Base-by-base conservation (phyloP, 176 grass and related monocot species). In the Aegilops longissima region DNA sequence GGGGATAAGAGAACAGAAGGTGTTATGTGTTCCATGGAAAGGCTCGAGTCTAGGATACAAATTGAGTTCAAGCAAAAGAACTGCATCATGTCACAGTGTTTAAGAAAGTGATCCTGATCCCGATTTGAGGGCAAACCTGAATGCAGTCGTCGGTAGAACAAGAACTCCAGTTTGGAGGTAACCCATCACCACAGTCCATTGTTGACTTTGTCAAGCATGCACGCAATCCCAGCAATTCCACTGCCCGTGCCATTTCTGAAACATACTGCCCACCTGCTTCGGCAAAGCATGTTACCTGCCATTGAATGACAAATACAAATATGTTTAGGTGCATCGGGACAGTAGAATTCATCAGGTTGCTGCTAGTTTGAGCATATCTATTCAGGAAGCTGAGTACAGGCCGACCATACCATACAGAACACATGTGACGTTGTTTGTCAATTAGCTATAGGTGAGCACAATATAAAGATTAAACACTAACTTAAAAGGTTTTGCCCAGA, bases 211-310 rank as follows among this genome's bases (percentile, higher is more conserved):
- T 92, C 83, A 98, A 95, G 85, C 95, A 98, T 58, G 91, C 95
- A 73, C 93, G 91, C 58, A 95, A 80, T 10, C 93, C 95, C 69
- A 98, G 81, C 65, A 90, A 70, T 21, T 98, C 91, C 14, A 98
- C 95, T 69, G 93, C 95, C 31, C 87, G 82, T 82, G 89, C 91
- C 95, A 98, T 98, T 83, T 90, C 91, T 24, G 87, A 70, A 62
- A 98, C 95, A 88, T 92, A 85, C 76, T 98, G 95, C 30, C 95
- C 95, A 84, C 95, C 95, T 78, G 95, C 95, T 88, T 98, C 95
- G 4, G 95, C 95, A 90, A 98, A 98, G 87, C 95, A 98, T 64
- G 95, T 98, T 70, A 94, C 90, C 95, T 97, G 84, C 31, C 67
- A 85, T 79, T 73, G 30, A 52, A 75, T 29, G 29, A 38, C 63